These are phyloP conservation scores for Pseudocohnilembus persalinus DNA, from an alignment of 169 alveolate genomes.

Conservation along the genomic window DNA sequence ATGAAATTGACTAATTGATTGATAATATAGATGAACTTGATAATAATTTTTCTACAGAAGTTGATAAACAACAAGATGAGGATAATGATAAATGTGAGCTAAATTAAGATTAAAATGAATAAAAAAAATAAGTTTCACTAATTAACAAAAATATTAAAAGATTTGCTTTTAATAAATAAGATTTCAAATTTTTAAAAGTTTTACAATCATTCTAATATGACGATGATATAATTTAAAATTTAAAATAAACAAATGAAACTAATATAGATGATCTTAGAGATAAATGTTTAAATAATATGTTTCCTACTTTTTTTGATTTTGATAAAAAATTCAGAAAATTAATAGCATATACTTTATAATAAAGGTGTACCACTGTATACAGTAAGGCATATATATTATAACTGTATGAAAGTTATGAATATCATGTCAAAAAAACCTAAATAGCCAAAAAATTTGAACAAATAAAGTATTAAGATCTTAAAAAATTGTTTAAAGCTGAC, in stretches of 20 bases:
- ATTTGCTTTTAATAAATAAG: too few species aligned
- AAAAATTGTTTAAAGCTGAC: slow-evolving; percentile 8
- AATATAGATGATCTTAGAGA: neutral
- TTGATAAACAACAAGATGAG: neutral
- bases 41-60: neutral
- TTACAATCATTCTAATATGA: neutral
- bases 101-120: neutral
- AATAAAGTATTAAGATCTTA: slow-evolving; percentile 1
- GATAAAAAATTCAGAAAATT: slow-evolving; percentile 17
- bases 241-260: neutral
- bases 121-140: too few species aligned
- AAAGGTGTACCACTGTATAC: slow-evolving; percentile 1
- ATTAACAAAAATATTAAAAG: too few species aligned
- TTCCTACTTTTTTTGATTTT: neutral
- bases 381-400: slow-evolving; percentile 2
- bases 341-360: neutral
- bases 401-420: neutral
- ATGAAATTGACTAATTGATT: neutral
- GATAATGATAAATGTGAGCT: neutral
- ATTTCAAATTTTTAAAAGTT: neutral
- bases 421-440: neutral
- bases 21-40: neutral
- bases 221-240: neutral
- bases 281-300: neutral
- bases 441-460: neutral